Base-by-base conservation (phyloP, 345 rosid genomes). In the Syzygium grande region DNA sequence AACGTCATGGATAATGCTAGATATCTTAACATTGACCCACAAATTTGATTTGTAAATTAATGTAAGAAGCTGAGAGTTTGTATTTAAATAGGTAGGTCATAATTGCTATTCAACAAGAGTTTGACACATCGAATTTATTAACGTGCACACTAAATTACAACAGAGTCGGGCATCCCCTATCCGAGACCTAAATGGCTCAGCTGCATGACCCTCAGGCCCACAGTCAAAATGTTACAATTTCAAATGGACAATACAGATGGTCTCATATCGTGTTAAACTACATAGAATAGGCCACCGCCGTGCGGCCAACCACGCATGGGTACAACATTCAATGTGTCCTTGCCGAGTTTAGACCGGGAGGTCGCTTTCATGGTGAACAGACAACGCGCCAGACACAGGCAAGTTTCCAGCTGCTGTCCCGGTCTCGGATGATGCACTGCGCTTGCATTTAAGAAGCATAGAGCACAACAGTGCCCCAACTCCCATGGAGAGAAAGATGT, bases 231-330 rank as follows among this genome's bases (percentile, higher is more conserved):
- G 7, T 14, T 61, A 12, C 16, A 9, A 4, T 2, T 59, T 27
- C 1, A 2, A n/a, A 61, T 13, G 9, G 16, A 61, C 73, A 6
- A 7, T 63, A 63, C 73, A 63, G 19, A 14, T 63, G 19, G 38
- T 3, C 9, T 54, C 23, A 54, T 23, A 54, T n/a, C 19, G 19
- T 63, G 38, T 63, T 63, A 63, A n/a, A 63, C 73, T 63, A 63
- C 5, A 63, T n/a, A 63, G 19, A 29, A 29, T 13, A 63, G 29
- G 38, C 38, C n/a, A 63, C 73, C 38, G 3, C 73, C 30, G 7
- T n/a, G 38, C 0, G 38, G 14, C 38, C 73, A 3, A 63, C 68
- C 17, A 6, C 34, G 11, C 16, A 1, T 3, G 0, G 30, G 2
- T 27, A 59, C 16, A 59, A 59, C 34, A n/a, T 6, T n/a, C 29